Percentiles rank a stretch among this genome's conserved stretches.
Conservation (phyloP, 176 grass and related monocot species). For the Carex littledalei region DNA sequence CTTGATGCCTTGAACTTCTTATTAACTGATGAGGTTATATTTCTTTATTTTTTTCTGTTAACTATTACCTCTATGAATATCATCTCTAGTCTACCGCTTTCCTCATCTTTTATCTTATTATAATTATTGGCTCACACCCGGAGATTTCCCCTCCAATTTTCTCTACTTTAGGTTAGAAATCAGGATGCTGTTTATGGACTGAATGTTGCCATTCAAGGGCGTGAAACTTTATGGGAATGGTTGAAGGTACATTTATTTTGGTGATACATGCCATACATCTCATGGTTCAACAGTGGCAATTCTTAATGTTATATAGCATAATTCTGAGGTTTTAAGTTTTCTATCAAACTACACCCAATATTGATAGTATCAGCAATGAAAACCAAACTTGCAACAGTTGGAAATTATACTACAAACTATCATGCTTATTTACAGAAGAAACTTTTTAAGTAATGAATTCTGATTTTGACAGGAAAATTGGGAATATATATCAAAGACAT, state of each 20-base stretch:
- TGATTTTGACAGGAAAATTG: conserved; percentile 44
- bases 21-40: conserved; percentile 53
- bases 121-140: neutral
- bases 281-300: neutral
- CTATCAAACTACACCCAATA: neutral
- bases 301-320: neutral
- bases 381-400: neutral
- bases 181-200: conserved; percentile 55
- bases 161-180: conserved; percentile 51
- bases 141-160: conserved; percentile 17
- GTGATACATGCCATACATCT: neutral
- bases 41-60: neutral
- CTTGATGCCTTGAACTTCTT: conserved; percentile 72
- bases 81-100: neutral
- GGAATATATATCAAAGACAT: conserved; percentile 58
- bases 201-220: conserved; percentile 44
- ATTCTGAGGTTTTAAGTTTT: neutral
- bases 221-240: conserved; percentile 67
- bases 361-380: neutral
- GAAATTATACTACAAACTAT: neutral
- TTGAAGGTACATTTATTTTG: conserved; percentile 49
- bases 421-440: neutral
- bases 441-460: neutral
- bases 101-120: neutral
- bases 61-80: neutral